A percentile compares a stretch with the other conserved stretches of the same genome.
Evolutionary conservation across 495 filamentous ascomycete genomes (phyloP).

Genomic region (Talaromyces stipitatus): DNA sequence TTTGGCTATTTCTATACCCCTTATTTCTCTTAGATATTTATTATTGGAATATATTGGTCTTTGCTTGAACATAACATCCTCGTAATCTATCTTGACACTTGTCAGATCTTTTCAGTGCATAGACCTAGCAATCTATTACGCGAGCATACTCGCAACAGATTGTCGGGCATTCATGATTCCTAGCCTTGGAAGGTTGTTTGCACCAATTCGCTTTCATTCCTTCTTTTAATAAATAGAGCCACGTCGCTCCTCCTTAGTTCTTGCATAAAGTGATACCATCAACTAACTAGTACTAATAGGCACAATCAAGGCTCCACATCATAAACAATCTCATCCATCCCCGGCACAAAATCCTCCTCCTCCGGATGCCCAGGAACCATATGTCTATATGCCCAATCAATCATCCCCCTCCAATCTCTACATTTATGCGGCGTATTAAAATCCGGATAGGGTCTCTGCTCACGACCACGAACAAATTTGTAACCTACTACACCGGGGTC

Average conservation of each 20-base stretch:
- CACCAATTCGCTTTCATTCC: no score
- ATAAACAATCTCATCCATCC: background rate
- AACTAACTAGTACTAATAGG: no score
- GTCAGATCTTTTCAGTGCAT: no score
- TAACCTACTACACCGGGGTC: slow-evolving; percentile 7
- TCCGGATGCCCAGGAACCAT: background rate
- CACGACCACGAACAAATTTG: background rate
- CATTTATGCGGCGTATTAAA: slow-evolving; percentile 6
- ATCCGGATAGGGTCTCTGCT: background rate
- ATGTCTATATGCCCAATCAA: background rate
- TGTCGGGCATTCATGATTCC: no score
- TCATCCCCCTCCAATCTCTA: background rate
- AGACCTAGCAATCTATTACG: no score
- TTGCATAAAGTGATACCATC: no score
- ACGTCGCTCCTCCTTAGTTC: no score
- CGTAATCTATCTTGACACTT: no score
- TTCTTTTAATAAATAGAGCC: no score
- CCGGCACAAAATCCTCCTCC: background rate
- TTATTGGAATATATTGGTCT: background rate
- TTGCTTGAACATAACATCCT: no score
- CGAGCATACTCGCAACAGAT: no score
- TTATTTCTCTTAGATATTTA: background rate
- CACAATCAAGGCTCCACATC: background rate
- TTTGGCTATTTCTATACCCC: background rate
- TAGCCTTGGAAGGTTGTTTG: no score